A percentile compares a stretch with the other conserved stretches of the same genome.
Conservation (phyloP, 441 rosid species). For the Bocquillonia castaneifolia region DNA sequence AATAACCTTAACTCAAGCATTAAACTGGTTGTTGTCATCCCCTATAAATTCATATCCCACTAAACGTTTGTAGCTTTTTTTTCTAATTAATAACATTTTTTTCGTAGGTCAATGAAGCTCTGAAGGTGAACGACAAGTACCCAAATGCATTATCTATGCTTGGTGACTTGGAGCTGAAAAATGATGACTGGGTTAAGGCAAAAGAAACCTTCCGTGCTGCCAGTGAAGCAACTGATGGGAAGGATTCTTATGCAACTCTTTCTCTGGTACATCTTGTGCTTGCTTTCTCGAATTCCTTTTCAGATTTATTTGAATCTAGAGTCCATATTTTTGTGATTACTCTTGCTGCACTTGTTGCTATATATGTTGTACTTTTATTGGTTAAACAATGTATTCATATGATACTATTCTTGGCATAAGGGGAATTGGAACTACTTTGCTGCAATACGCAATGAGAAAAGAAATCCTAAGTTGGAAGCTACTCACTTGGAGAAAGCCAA, state of each 20-base stretch:
- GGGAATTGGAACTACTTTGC: conserved; percentile 99
- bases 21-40: conserved; percentile 66
- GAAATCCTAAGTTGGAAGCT: conserved; percentile 96
- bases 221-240: conserved; percentile 91
- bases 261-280: conserved; percentile 60
- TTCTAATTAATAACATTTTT: conserved; percentile 15
- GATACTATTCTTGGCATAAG: conserved; percentile 39
- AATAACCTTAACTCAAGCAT: conserved; percentile 89
- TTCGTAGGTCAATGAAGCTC: conserved; percentile 76
- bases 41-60: not conserved
- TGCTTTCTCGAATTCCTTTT: conserved; percentile 4
- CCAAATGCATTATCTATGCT: conserved; percentile 93
- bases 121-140: conserved; percentile 84
- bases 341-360: not conserved
- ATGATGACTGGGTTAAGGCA: conserved; percentile 99
- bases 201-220: conserved; percentile 98
- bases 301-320: not conserved
- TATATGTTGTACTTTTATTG: not conserved
- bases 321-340: not conserved
- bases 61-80: not conserved
- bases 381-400: not conserved
- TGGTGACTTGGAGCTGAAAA: conserved; percentile 98
- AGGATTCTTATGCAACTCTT: conserved; percentile 90
- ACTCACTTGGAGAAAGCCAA: conserved; percentile 98
- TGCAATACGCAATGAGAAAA: conserved; percentile 97